Conservation (phyloP, 768 basidiomycete genomes). For the Tricholoma furcatifolium region DNA sequence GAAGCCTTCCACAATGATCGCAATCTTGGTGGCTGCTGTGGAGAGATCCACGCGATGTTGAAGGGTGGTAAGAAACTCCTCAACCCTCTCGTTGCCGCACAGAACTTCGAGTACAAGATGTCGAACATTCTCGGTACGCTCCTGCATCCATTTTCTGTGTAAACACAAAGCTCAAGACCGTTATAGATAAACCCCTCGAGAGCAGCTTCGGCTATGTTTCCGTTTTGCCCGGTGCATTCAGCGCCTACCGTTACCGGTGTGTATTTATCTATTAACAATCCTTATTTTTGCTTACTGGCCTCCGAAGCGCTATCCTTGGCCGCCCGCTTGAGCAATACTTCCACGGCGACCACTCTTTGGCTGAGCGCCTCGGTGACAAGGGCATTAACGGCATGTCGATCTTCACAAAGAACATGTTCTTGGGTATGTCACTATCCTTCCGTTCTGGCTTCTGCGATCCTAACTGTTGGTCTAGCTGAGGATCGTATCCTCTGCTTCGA, state of each 20-base stretch:
- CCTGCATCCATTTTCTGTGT: neutral
- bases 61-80: slow-evolving; percentile 90
- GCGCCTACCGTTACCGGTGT: slow-evolving; percentile 73
- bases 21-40: slow-evolving; percentile 84
- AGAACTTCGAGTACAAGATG: slow-evolving; percentile 99
- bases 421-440: slow-evolving; percentile 29
- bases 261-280: neutral
- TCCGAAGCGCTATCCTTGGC: slow-evolving; percentile 78
- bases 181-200: slow-evolving; percentile 87
- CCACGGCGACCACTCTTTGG: slow-evolving; percentile 85
- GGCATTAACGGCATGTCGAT: slow-evolving; percentile 97
- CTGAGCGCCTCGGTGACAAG: slow-evolving; percentile 87
- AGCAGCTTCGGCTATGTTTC: slow-evolving; percentile 96
- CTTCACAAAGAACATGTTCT: slow-evolving; percentile 86
- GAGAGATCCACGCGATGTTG: slow-evolving; percentile 95
- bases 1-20: slow-evolving; percentile 84
- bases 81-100: slow-evolving; percentile 91
- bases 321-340: slow-evolving; percentile 85
- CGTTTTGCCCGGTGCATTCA: slow-evolving; percentile 95
- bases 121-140: slow-evolving; percentile 84
- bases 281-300: neutral
- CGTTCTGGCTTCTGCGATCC: neutral
- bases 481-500: slow-evolving; percentile 98
- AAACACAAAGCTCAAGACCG: neutral
- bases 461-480: slow-evolving; percentile 55